These are phyloP conservation scores for Gyromitra esculenta DNA, from an alignment of 2,329 filamentous ascomycete genomes.

Conservation along the genomic window DNA sequence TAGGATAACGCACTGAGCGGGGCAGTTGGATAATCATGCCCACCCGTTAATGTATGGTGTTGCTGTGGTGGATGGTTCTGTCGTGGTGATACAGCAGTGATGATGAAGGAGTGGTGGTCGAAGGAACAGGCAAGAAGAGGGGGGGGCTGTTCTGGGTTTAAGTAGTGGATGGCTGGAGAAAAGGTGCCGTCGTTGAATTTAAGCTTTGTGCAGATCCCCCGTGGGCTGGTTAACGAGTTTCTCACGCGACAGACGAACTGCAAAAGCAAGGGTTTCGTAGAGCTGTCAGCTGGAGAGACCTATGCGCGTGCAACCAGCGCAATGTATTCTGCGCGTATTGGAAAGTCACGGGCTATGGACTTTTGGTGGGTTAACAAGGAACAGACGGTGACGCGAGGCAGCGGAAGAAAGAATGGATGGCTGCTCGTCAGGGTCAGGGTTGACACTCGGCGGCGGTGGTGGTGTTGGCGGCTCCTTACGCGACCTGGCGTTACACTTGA, in stretches of 20 bases:
- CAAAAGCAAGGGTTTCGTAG: slow-evolving; percentile 6
- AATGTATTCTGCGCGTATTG: slow-evolving; percentile 23
- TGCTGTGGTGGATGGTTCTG: slow-evolving; percentile 24
- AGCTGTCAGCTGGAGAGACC: slow-evolving; percentile 18
- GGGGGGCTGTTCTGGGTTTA: slow-evolving; percentile 27
- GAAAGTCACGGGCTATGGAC: slow-evolving; percentile 33
- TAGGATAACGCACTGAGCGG: slow-evolving; percentile 79
- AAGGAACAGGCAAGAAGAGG: slow-evolving; percentile 11
- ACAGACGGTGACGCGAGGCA: slow-evolving; percentile 40
- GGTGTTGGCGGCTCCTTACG: slow-evolving; percentile 16
- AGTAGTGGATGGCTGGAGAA: slow-evolving; percentile 37
- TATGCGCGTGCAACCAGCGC: slow-evolving; percentile 31
- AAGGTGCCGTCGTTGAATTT: slow-evolving; percentile 29
- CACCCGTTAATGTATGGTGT: slow-evolving; percentile 27
- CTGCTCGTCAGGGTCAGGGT: slow-evolving; percentile 33
- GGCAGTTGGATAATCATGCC: slow-evolving; percentile 58
- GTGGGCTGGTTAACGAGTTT: slow-evolving; percentile 27
- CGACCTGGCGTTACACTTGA: neutral
- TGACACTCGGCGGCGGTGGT: neutral
- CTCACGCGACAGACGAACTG: slow-evolving; percentile 40
- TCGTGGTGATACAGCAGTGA: neutral
- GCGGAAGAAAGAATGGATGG: slow-evolving; percentile 19
- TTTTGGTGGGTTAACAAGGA: slow-evolving; percentile 40
- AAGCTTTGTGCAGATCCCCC: slow-evolving; percentile 41
- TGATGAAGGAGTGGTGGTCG: slow-evolving; percentile 29